Conservation (phyloP, 208 protist genomes). For the Trypanosoma cruzi region DNA sequence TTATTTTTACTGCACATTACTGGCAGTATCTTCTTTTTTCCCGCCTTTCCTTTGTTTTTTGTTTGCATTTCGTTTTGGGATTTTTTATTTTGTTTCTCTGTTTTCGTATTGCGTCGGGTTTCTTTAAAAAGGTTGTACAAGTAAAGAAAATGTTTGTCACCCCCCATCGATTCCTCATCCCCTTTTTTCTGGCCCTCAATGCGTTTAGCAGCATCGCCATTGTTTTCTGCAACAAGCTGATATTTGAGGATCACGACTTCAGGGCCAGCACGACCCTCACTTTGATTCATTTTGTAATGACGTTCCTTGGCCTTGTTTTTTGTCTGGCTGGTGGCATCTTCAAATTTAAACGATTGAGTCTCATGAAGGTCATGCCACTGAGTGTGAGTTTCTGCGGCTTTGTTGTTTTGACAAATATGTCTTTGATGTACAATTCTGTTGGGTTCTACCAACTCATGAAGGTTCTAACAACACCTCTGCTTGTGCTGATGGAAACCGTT, state of each 20-base stretch:
- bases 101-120: constrained; percentile 15
- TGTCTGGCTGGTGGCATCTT: constrained; percentile 56
- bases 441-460: constrained; percentile 92
- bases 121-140: constrained; percentile 6
- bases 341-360: constrained; percentile 44
- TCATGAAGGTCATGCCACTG: constrained; percentile 65
- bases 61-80: constrained; percentile 15
- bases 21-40: neutral
- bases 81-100: constrained; percentile 9
- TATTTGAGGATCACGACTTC: constrained; percentile 66
- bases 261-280: constrained; percentile 59
- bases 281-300: constrained; percentile 71
- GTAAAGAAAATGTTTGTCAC: constrained; percentile 22
- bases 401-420: constrained; percentile 89
- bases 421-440: constrained; percentile 86
- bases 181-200: constrained; percentile 63
- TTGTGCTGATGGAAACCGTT: constrained; percentile 69
- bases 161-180: constrained; percentile 11
- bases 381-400: constrained; percentile 87
- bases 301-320: constrained; percentile 47
- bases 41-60: neutral
- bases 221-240: constrained; percentile 69
- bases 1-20: neutral
- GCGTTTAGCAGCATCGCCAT: constrained; percentile 49
- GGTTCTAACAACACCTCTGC: constrained; percentile 71